A percentile compares a stretch with the other conserved stretches of the same genome.
These are phyloP conservation scores for Cladosporium sp. DNA, from an alignment of 2,329 filamentous ascomycete genomes.

Conservation along the genomic window DNA sequence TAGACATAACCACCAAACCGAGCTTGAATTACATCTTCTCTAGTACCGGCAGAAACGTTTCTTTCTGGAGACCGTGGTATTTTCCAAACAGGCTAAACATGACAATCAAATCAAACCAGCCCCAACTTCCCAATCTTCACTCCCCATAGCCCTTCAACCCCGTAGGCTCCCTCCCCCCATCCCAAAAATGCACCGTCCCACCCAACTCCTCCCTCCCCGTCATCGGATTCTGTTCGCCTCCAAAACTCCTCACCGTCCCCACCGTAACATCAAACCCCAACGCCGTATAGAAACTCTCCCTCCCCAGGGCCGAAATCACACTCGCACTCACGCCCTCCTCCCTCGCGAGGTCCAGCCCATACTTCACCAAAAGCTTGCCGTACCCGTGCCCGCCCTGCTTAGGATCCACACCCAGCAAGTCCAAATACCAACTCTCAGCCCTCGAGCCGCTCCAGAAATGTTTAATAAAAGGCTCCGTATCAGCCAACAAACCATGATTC, in stretches of 20 bases:
- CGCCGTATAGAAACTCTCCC: conserved; percentile 26
- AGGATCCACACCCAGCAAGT: conserved; percentile 23
- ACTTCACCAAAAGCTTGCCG: conserved; percentile 24
- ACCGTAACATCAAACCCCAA: conserved; percentile 23
- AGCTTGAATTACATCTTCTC: too few species aligned
- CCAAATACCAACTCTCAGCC: conserved; percentile 26
- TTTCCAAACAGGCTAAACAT: background rate
- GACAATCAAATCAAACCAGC: background rate
- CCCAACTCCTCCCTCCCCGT: conserved; percentile 13
- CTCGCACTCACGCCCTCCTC: conserved; percentile 50
- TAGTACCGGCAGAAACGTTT: too few species aligned
- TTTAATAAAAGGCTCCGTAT: conserved; percentile 17
- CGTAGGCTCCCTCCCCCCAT: conserved; percentile 19
- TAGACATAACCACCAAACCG: too few species aligned
- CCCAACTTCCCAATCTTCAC: conserved; percentile 3
- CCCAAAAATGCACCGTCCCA: conserved; percentile 24
- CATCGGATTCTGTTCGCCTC: conserved; percentile 19
- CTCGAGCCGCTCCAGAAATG: conserved; percentile 25
- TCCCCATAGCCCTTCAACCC: conserved; percentile 20
- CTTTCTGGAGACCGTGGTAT: too few species aligned
- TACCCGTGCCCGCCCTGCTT: conserved; percentile 20
- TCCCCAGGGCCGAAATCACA: conserved; percentile 22
- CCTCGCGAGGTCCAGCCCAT: conserved; percentile 27
- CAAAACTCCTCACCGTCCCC: conserved; percentile 21
- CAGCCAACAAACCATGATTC: conserved; percentile 14